Conservation (phyloP, 2,329 filamentous ascomycete genomes). For the Aspergillus hiratsukae region DNA sequence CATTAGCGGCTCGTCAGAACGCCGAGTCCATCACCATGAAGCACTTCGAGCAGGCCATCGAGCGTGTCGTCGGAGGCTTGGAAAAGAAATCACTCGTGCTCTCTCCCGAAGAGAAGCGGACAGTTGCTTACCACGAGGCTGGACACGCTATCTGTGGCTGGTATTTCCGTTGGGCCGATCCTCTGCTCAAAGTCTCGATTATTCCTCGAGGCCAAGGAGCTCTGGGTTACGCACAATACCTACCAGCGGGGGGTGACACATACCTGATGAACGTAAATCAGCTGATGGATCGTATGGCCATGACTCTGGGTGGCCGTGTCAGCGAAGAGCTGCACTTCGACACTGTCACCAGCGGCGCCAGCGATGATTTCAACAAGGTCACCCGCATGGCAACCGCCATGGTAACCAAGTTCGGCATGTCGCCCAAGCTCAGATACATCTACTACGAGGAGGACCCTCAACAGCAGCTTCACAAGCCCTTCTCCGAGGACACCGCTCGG, state of each 20-base stretch:
- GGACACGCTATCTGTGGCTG: constrained; percentile 98
- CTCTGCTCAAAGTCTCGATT: constrained; percentile 95
- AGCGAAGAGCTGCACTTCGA: constrained; percentile 96
- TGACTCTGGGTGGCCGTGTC: constrained; percentile 94
- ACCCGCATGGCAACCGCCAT: constrained; percentile 93
- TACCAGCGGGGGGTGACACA: constrained; percentile 76
- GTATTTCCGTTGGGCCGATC: constrained; percentile 96
- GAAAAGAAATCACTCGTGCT: constrained; percentile 97
- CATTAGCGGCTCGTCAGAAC: constrained; percentile 71
- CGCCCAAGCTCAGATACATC: constrained; percentile 83
- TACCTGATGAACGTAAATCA: constrained; percentile 96
- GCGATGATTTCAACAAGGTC: constrained; percentile 97
- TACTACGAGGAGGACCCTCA: constrained; percentile 76
- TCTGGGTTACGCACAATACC: constrained; percentile 92
- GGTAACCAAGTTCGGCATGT: constrained; percentile 99
- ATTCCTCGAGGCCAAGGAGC: constrained; percentile 93
- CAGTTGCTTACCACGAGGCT: constrained; percentile 96
- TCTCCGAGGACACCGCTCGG: constrained; percentile 88
- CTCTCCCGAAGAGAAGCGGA: constrained; percentile 87
- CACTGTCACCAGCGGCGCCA: constrained; percentile 90
- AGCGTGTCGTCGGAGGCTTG: constrained; percentile 91
- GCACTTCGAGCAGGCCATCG: constrained; percentile 96
- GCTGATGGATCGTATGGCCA: constrained; percentile 98
- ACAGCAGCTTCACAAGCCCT: constrained; percentile 85
- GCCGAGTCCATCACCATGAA: constrained; percentile 77